Evolutionary conservation across 257 asterid species (phyloP), one percentile per base, ranked within the genome.

Genomic region (Nicotiana undulata): DNA sequence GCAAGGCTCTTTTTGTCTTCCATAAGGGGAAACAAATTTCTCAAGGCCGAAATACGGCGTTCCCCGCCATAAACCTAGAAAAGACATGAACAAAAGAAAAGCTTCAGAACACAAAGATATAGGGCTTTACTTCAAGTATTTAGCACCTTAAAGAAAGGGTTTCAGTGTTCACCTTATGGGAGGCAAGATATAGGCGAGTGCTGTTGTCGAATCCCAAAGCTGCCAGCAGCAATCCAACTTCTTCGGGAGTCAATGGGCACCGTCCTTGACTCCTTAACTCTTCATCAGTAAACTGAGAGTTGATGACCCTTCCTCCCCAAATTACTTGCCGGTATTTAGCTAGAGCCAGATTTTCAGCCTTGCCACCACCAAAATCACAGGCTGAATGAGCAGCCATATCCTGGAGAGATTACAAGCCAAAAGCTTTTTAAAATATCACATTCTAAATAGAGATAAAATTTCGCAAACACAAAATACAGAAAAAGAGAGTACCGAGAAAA

Each of bases 381-480:
- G 99, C 98, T 24, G 99, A 94, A 89, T 94, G 99, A 53, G 99
- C 99, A 80, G 99, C 99, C 99, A 96, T 96, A 77, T 96, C 99
- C 99, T 96, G 89, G 52, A 17, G 60, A 61, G 79, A 75, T 24
- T 15, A 15, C 63, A 49, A 74, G 63, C 49, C 37, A 32, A 72
- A 24, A 40, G 55, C n/a, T 37, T 37, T 16, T 20, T 68, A 10
- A 68, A 68, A n/a, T 12, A 40, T 5, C 4, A 40, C 56, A 68
- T 16, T 68, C 40, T 68, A 26, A 29, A 32, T 68, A 20, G 55
- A 68, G 56, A 40, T 40, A 20, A 68, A 68, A 20, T 68, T 40
- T 12, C 44, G 32, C 49, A 9, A 13, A 13, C 10, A 68, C 28
- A 20, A 68, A 37, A 31, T 29, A 64, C 24, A 15, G 74, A 8